Evolutionary conservation across 495 filamentous ascomycete genomes (phyloP).

Genomic region (Hyaloscypha variabilis): DNA sequence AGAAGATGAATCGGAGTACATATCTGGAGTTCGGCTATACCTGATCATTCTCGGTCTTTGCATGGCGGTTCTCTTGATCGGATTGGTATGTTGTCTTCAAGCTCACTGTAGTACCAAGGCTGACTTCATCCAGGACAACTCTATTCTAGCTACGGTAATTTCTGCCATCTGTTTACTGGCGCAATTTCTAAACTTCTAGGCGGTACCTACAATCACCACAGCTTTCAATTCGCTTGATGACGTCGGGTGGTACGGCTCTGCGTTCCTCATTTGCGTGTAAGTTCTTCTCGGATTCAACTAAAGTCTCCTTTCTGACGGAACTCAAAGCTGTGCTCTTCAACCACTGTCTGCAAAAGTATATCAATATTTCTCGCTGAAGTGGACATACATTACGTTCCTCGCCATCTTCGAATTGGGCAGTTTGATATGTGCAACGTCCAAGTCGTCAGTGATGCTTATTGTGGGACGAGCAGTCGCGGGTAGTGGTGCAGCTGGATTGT

Average conservation of each 20-base stretch:
- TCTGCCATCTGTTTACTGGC: not conserved
- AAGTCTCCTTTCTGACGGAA: not conserved
- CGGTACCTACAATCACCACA: slow-evolving; percentile 53
- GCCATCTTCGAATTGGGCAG: slow-evolving; percentile 56
- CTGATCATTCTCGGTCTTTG: slow-evolving; percentile 24
- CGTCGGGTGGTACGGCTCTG: slow-evolving; percentile 58
- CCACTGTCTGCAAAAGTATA: slow-evolving; percentile 39
- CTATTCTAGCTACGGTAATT: slow-evolving; percentile 24
- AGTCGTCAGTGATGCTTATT: slow-evolving; percentile 53
- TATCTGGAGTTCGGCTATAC: slow-evolving; percentile 13
- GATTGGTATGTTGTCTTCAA: slow-evolving; percentile 14
- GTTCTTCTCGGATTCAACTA: not conserved
- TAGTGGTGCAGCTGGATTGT: slow-evolving; percentile 47
- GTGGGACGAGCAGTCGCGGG: slow-evolving; percentile 62
- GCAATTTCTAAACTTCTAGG: slow-evolving; percentile 23
- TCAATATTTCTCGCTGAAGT: slow-evolving; percentile 46
- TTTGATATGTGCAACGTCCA: slow-evolving; percentile 56
- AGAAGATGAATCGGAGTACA: slow-evolving; percentile 19
- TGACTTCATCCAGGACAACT: slow-evolving; percentile 18
- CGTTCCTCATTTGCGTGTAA: slow-evolving; percentile 53
- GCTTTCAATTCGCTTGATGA: slow-evolving; percentile 49
- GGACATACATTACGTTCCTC: slow-evolving; percentile 31
- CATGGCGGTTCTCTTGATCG: slow-evolving; percentile 20
- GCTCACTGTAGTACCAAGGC: not conserved
- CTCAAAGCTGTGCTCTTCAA: slow-evolving; percentile 43